Conservation (phyloP, 192 early-diverging fungal genomes). For the Backusella tarrabulga region DNA sequence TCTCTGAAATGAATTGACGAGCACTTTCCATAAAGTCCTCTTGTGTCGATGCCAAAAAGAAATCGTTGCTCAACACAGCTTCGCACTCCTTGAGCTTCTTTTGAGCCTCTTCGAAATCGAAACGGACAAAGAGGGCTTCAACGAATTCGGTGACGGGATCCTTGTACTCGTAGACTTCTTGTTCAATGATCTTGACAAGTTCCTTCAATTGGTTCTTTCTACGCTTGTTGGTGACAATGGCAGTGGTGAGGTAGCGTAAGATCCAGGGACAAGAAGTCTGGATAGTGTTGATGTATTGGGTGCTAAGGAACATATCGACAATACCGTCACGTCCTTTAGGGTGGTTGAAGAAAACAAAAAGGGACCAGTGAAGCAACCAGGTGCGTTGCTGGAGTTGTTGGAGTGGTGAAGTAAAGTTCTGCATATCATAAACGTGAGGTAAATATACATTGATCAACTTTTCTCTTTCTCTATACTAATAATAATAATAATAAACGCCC, state of each 20-base stretch:
- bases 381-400: conserved; percentile 91
- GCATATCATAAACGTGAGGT: background rate
- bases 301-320: conserved; percentile 88
- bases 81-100: conserved; percentile 86
- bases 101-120: conserved; percentile 94
- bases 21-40: conserved; percentile 96
- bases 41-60: conserved; percentile 85
- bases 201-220: conserved; percentile 85
- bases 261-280: conserved; percentile 97
- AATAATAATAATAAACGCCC: no score
- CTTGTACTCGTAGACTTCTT: conserved; percentile 78
- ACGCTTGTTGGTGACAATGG: conserved; percentile 89
- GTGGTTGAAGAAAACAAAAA: conserved; percentile 99
- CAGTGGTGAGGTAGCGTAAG: conserved; percentile 90
- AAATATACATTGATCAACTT: background rate
- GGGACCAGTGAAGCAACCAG: conserved; percentile 95
- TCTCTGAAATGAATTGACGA: conserved; percentile 92
- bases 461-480: background rate
- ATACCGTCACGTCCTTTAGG: conserved; percentile 93
- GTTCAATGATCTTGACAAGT: conserved; percentile 84
- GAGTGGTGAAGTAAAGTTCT: conserved; percentile 72
- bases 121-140: conserved; percentile 87
- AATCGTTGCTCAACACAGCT: conserved; percentile 83
- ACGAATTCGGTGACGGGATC: conserved; percentile 96
- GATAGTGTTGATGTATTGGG: conserved; percentile 95